These are phyloP conservation scores for Erysimum cheiri DNA, from an alignment of 441 rosid genomes.

Conservation along the genomic window DNA sequence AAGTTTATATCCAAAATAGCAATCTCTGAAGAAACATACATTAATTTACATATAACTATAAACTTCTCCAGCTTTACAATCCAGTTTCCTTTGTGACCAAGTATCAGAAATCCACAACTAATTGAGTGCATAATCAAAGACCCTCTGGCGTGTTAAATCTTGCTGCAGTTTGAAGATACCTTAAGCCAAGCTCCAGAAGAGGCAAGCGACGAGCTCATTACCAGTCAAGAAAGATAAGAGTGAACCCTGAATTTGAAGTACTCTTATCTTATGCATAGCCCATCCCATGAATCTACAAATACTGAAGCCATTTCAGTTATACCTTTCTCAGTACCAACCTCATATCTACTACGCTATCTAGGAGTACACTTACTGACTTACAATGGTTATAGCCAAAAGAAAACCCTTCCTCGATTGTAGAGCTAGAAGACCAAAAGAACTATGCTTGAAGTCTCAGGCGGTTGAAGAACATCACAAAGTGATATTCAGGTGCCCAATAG, in stretches of 20 bases:
- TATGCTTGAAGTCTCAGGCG: constrained; percentile 79
- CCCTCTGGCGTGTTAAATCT: constrained; percentile 24
- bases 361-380: constrained; percentile 14
- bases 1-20: constrained; percentile 5
- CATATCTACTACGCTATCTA: neutral
- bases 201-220: neutral
- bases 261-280: constrained; percentile 26
- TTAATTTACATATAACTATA: constrained; percentile 34
- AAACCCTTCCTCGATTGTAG: constrained; percentile 44
- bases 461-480: constrained; percentile 91
- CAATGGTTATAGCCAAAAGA: constrained; percentile 9
- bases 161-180: constrained; percentile 4
- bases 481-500: constrained; percentile 97
- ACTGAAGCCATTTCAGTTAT: neutral
- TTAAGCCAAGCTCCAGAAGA: constrained; percentile 11
- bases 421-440: constrained; percentile 38
- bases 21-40: constrained; percentile 22
- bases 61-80: constrained; percentile 33
- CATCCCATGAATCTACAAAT: constrained; percentile 20
- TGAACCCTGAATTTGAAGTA: constrained; percentile 18
- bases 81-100: constrained; percentile 29
- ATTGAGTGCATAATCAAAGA: constrained; percentile 25
- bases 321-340: neutral
- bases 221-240: constrained; percentile 13
- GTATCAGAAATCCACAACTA: constrained; percentile 25